Evolutionary conservation across 768 basidiomycete genomes (phyloP).

Genomic region (Hygrophorus russula): DNA sequence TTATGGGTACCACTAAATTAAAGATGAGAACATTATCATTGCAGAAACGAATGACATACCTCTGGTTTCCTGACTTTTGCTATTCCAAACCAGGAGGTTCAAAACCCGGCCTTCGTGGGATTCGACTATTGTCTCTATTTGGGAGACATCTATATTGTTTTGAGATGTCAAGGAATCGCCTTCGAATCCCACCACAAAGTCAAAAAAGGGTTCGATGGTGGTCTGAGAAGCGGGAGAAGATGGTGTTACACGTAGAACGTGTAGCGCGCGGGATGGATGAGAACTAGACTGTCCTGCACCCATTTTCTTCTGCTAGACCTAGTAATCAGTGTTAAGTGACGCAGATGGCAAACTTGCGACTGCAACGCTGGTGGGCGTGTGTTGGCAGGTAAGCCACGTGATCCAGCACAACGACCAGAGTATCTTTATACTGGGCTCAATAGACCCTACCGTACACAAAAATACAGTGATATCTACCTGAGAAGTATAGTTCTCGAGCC

Average conservation of each 20-base stretch:
- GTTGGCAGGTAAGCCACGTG: no score
- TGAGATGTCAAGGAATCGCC: constrained; percentile 45
- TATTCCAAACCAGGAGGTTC: constrained; percentile 74
- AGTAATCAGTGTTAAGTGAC: neutral
- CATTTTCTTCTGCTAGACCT: constrained; percentile 26
- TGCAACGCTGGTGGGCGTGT: neutral
- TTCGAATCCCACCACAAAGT: constrained; percentile 90
- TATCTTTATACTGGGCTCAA: no score
- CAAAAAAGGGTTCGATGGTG: constrained; percentile 86
- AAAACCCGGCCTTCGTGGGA: constrained; percentile 61
- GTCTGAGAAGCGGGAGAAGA: constrained; percentile 82
- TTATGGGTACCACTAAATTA: constrained; percentile 63
- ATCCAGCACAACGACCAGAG: no score
- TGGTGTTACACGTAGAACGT: constrained; percentile 84
- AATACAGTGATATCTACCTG: no score
- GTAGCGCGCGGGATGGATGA: constrained; percentile 54
- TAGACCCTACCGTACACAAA: no score
- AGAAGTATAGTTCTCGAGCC: no score
- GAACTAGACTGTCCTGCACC: constrained; percentile 65
- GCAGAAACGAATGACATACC: constrained; percentile 28
- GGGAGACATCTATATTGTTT: constrained; percentile 51
- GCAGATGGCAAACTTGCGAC: neutral
- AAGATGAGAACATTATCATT: constrained; percentile 3
- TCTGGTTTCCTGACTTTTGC: constrained; percentile 58
- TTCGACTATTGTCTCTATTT: constrained; percentile 75